Percentiles rank a stretch among this genome's conserved stretches.
phyloP scores from a whole-genome alignment of 2,329 filamentous ascomycete genomes.

The Paecilomyces niveus region DNA sequence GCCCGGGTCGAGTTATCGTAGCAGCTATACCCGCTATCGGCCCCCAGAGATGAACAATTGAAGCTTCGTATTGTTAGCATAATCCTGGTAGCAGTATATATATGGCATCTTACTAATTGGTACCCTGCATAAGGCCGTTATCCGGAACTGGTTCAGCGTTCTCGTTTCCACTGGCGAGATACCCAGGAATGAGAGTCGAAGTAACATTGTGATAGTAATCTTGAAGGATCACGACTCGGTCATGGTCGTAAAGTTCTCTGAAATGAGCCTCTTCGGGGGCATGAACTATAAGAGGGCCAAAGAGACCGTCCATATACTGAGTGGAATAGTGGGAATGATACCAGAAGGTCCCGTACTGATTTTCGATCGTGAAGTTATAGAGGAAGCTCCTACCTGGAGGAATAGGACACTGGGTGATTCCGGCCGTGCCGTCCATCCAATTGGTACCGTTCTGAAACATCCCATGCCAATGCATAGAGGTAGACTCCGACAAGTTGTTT shows the following conservation, averaged over 20 bases:
- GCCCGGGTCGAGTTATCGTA: constrained; percentile 8
- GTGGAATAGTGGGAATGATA: constrained; percentile 28
- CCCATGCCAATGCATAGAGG: constrained; percentile 39
- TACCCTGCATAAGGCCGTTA: constrained; percentile 4
- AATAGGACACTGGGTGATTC: constrained; percentile 36
- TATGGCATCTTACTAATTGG: constrained; percentile 2
- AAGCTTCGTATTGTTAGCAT: background rate
- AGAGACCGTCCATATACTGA: background rate
- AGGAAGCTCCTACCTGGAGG: constrained; percentile 31
- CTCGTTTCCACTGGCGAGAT: constrained; percentile 16
- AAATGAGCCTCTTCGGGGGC: constrained; percentile 3
- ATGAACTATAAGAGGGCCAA: background rate
- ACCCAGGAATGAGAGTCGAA: constrained; percentile 10
- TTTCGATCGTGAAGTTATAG: constrained; percentile 29
- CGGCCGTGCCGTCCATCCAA: constrained; percentile 36
- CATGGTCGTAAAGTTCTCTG: constrained; percentile 9
- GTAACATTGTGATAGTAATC: constrained; percentile 16
- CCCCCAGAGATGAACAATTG: constrained; percentile 8
- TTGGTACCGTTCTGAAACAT: constrained; percentile 22
- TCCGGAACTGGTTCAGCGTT: constrained; percentile 7
- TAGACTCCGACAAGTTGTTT: constrained; percentile 10
- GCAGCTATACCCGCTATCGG: constrained; percentile 1
- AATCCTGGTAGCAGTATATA: background rate
- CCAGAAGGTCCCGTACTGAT: constrained; percentile 29
- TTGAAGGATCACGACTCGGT: constrained; percentile 12